phyloP scores from a whole-genome alignment of 2,329 filamentous ascomycete species.

The Bisporella sp. region DNA sequence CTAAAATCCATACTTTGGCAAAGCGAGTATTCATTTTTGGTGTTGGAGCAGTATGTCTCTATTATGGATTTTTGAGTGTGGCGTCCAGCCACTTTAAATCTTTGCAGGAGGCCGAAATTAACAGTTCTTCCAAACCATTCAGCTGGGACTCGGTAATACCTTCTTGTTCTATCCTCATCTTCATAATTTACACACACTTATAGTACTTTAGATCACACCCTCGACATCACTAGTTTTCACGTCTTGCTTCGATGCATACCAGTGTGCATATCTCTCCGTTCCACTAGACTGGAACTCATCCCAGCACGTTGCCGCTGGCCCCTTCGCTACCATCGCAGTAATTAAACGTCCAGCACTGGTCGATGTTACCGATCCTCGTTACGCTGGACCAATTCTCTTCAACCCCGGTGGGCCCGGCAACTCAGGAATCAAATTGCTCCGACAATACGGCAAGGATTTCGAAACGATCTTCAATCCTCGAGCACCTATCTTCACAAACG shows the following conservation, averaged over 20 bases:
- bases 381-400: conserved; percentile 31
- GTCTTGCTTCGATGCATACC: conserved; percentile 29
- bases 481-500: neutral
- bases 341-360: conserved; percentile 32
- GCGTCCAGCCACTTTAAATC: too few species aligned
- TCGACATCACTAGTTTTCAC: conserved; percentile 19
- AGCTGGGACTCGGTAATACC: too few species aligned
- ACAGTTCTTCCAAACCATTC: too few species aligned
- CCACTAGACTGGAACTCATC: conserved; percentile 32
- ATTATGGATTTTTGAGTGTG: too few species aligned
- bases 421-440: conserved; percentile 27
- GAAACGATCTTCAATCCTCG: conserved; percentile 14
- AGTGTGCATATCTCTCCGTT: conserved; percentile 35
- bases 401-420: conserved; percentile 34
- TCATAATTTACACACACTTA: too few species aligned
- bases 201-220: conserved; percentile 7
- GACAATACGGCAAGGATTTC: conserved; percentile 18
- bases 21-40: too few species aligned
- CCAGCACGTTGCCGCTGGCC: conserved; percentile 10
- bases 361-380: conserved; percentile 27
- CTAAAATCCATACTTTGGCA: too few species aligned
- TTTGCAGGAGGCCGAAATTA: too few species aligned
- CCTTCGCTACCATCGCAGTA: conserved; percentile 31
- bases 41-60: too few species aligned
- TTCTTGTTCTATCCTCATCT: too few species aligned